These are phyloP conservation scores for Lithospermum erythrorhizon DNA, from an alignment of 257 asterid genomes.

Conservation along the genomic window DNA sequence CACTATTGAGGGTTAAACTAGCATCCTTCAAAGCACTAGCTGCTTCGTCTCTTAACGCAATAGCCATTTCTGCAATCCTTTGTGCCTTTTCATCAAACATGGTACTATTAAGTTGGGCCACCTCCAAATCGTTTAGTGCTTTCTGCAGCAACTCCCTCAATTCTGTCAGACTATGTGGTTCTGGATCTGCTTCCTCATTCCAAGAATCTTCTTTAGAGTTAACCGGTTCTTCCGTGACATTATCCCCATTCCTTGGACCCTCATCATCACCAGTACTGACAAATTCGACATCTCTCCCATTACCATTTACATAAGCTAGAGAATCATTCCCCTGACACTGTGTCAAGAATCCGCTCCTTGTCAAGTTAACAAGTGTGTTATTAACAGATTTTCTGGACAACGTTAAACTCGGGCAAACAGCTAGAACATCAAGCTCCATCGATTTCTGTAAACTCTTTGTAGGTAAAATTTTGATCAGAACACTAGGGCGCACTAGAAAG, in stretches of 20 bases:
- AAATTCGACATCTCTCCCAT: constrained; percentile 40
- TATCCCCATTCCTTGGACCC: constrained; percentile 9
- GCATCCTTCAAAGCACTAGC: constrained; percentile 54
- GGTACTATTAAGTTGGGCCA: constrained; percentile 58
- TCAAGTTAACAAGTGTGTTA: constrained; percentile 3
- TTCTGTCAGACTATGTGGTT: constrained; percentile 58
- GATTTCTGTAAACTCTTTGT: constrained; percentile 9
- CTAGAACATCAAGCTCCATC: not conserved
- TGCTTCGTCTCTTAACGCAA: constrained; percentile 80
- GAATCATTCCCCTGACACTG: constrained; percentile 89
- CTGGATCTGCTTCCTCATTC: constrained; percentile 29
- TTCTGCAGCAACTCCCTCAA: constrained; percentile 67
- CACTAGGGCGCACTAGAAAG: constrained; percentile 7
- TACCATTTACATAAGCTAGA: constrained; percentile 56
- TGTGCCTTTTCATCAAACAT: constrained; percentile 88
- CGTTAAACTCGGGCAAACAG: not conserved
- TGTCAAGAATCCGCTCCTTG: constrained; percentile 13
- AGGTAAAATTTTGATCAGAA: constrained; percentile 2
- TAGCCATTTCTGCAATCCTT: constrained; percentile 81
- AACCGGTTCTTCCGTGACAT: constrained; percentile 26
- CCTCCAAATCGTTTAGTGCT: constrained; percentile 67
- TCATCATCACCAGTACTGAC: constrained; percentile 26
- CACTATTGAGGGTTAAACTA: constrained; percentile 31
- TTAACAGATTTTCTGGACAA: constrained; percentile 7
- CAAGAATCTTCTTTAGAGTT: constrained; percentile 25